A percentile compares a stretch with the other conserved stretches of the same genome.
These are phyloP conservation scores for Puccinia polysora DNA, from an alignment of 1,284 basidiomycete species.

Conservation along the genomic window DNA sequence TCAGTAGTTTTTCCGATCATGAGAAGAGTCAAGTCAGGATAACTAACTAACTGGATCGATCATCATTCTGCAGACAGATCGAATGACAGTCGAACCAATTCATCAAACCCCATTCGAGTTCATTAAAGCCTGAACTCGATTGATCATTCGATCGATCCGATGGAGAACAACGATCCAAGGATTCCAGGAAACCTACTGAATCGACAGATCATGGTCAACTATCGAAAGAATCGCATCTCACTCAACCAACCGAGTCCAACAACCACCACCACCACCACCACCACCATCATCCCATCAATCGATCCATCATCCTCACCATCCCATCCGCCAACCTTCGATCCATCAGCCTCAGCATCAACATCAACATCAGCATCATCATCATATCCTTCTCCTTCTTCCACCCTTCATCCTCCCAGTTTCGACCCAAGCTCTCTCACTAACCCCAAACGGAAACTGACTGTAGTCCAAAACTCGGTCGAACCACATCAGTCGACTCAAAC, in stretches of 20 bases:
- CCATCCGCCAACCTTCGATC: too few species aligned
- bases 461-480: not conserved
- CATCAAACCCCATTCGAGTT: too few species aligned
- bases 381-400: not conserved
- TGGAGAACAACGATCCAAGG: too few species aligned
- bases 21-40: too few species aligned
- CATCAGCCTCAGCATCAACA: not conserved
- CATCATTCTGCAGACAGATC: too few species aligned
- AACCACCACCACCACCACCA: not conserved
- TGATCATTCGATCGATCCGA: too few species aligned
- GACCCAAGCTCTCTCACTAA: too few species aligned
- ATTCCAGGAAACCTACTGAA: constrained; percentile 26
- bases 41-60: too few species aligned
- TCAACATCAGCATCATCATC: not conserved
- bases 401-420: too few species aligned
- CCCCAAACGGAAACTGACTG: constrained; percentile 22
- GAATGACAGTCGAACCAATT: too few species aligned
- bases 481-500: not conserved
- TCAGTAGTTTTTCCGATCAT: too few species aligned
- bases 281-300: not conserved
- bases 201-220: constrained; percentile 38
- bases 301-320: not conserved
- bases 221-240: constrained; percentile 22
- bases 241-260: constrained; percentile 3
- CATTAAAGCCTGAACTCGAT: too few species aligned